Evolutionary conservation across 176 grass and related monocot genomes (phyloP).

Genomic region (Musa itinerans): DNA sequence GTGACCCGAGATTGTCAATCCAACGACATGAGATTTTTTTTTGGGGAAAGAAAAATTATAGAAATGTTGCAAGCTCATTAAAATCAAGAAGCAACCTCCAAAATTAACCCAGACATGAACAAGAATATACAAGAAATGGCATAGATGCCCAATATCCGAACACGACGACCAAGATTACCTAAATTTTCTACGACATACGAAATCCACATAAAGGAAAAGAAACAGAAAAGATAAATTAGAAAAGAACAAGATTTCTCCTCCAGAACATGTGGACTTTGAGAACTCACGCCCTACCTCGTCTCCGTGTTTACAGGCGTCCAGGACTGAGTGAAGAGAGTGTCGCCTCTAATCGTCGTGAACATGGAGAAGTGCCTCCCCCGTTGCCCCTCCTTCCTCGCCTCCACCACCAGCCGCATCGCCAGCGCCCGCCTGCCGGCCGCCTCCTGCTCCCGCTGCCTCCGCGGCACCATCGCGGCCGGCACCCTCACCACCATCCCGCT

Average conservation of each 20-base stretch:
- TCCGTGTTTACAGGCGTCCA: conserved; percentile 40
- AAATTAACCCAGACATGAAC: no score
- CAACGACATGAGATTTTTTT: no score
- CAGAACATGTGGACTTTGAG: neutral
- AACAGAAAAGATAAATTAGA: neutral
- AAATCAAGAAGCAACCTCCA: no score
- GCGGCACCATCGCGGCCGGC: conserved; percentile 17
- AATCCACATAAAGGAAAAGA: neutral
- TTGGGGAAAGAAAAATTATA: no score
- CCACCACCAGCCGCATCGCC: conserved; percentile 25
- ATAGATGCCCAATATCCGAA: neutral
- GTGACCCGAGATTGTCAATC: no score
- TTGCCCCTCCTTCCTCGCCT: conserved; percentile 22
- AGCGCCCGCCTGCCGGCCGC: conserved; percentile 35
- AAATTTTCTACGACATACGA: neutral
- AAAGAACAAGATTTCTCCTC: neutral
- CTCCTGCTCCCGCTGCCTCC: conserved; percentile 38
- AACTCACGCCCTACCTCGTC: conserved; percentile 2
- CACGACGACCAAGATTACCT: neutral
- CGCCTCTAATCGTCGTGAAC: conserved; percentile 44
- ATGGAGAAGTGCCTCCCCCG: conserved; percentile 38
- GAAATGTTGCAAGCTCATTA: no score
- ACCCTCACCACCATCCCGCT: conserved; percentile 6
- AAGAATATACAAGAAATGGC: neutral
- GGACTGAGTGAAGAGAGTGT: conserved; percentile 73